These are phyloP conservation scores for Arthrinium puccinioides DNA, from an alignment of 2,329 filamentous ascomycete species.

Conservation along the genomic window DNA sequence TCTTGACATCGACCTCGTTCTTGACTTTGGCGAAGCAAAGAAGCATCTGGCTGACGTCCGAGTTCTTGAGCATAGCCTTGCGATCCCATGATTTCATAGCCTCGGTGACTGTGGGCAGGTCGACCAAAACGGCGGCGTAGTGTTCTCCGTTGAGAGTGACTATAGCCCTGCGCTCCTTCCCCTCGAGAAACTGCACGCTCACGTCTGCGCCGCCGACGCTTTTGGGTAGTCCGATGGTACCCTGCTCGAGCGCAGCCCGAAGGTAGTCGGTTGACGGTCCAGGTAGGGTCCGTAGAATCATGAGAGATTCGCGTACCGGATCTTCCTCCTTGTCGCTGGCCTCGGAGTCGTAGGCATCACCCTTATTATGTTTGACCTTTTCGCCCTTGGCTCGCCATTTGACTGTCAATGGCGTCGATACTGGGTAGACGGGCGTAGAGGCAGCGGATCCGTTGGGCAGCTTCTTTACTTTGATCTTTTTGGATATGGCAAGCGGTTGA, in stretches of 20 bases:
- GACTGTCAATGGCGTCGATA: constrained; percentile 31
- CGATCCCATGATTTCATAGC: constrained; percentile 92
- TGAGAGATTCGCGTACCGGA: constrained; percentile 81
- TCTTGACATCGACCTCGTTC: constrained; percentile 58
- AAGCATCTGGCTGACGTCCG: constrained; percentile 85
- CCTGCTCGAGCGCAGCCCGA: constrained; percentile 65
- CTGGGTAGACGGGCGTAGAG: constrained; percentile 18
- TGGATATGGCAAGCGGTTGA: constrained; percentile 28
- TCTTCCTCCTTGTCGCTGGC: constrained; percentile 84
- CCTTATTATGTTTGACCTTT: constrained; percentile 60
- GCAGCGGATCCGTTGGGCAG: constrained; percentile 15
- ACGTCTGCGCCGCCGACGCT: constrained; percentile 68
- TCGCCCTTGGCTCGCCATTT: constrained; percentile 62
- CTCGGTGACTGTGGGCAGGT: constrained; percentile 81
- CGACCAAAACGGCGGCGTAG: constrained; percentile 74
- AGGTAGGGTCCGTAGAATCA: constrained; percentile 81
- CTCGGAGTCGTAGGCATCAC: constrained; percentile 94
- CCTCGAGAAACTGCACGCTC: constrained; percentile 70
- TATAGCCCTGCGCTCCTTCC: constrained; percentile 65
- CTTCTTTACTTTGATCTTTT: constrained; percentile 47
- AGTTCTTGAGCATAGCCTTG: constrained; percentile 80
- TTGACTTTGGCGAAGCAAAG: constrained; percentile 64
- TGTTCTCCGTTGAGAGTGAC: constrained; percentile 61
- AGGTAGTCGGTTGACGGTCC: constrained; percentile 83
- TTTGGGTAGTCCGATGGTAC: constrained; percentile 62